Conservation (phyloP, 306 rosid species). For the Clitoria ternatea region DNA sequence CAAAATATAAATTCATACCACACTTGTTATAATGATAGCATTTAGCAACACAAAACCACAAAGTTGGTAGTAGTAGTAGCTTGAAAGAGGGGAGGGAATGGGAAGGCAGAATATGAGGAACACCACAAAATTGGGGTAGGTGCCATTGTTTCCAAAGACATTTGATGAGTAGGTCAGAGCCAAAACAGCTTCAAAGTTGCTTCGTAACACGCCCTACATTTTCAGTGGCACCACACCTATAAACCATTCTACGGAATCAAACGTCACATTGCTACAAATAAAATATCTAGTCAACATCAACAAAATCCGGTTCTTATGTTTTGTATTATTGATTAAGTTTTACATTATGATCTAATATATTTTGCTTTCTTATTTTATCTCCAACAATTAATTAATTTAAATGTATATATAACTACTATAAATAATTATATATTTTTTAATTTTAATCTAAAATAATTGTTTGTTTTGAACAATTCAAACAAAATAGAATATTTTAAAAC, state of each 20-base stretch:
- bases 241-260: constrained; percentile 17
- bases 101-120: too few species aligned
- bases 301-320: too few species aligned
- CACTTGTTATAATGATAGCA: background rate
- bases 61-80: constrained; percentile 26
- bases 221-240: constrained; percentile 28
- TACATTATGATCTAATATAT: too few species aligned
- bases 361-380: too few species aligned
- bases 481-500: too few species aligned
- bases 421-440: too few species aligned
- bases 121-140: constrained; percentile 39
- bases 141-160: constrained; percentile 52
- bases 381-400: too few species aligned
- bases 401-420: too few species aligned
- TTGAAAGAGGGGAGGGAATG: constrained; percentile 16
- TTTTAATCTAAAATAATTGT: too few species aligned
- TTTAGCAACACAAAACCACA: background rate
- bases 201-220: constrained; percentile 23
- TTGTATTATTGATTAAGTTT: too few species aligned
- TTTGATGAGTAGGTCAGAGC: constrained; percentile 30
- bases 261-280: constrained; percentile 29
- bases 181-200: constrained; percentile 26
- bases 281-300: constrained; percentile 8
- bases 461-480: too few species aligned
- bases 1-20: background rate